phyloP scores from a whole-genome alignment of 176 grass and related monocot genomes.

The Alloteropsis semialata region DNA sequence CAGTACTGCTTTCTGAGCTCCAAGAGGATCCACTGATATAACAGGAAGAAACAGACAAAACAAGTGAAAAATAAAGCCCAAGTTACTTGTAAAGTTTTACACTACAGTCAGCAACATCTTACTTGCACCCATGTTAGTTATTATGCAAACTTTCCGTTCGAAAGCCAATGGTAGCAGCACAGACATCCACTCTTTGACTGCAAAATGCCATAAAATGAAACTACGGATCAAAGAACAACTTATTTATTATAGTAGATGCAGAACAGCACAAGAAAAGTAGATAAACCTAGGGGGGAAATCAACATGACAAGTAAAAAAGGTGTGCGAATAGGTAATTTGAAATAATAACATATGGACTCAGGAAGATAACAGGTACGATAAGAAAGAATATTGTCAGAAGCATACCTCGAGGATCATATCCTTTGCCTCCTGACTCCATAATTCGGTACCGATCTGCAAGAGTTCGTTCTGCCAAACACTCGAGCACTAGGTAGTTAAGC shows the following conservation, averaged over 20 bases:
- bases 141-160: conserved; percentile 67
- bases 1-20: conserved; percentile 79
- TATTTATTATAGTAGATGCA: neutral
- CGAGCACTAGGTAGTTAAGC: conserved; percentile 86
- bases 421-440: conserved; percentile 71
- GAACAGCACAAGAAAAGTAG: neutral
- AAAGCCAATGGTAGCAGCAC: conserved; percentile 84
- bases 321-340: neutral
- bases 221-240: conserved; percentile 4
- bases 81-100: conserved; percentile 14
- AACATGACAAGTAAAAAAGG: neutral
- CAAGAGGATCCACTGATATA: conserved; percentile 75
- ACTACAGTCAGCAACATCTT: conserved; percentile 28
- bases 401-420: conserved; percentile 78
- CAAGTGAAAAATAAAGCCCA: conserved; percentile 13
- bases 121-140: conserved; percentile 98
- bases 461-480: conserved; percentile 94
- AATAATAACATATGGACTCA: neutral
- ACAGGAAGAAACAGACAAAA: neutral
- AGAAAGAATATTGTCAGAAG: conserved; percentile 9
- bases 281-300: neutral
- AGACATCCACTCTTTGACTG: conserved; percentile 86
- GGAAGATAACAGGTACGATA: neutral
- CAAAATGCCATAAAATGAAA: conserved; percentile 30
- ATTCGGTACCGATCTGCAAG: conserved; percentile 69